Evolutionary conservation across 257 asterid genomes (phyloP), one percentile per base, ranked within the genome.

Genomic region (Ajuga chamaepitys): DNA sequence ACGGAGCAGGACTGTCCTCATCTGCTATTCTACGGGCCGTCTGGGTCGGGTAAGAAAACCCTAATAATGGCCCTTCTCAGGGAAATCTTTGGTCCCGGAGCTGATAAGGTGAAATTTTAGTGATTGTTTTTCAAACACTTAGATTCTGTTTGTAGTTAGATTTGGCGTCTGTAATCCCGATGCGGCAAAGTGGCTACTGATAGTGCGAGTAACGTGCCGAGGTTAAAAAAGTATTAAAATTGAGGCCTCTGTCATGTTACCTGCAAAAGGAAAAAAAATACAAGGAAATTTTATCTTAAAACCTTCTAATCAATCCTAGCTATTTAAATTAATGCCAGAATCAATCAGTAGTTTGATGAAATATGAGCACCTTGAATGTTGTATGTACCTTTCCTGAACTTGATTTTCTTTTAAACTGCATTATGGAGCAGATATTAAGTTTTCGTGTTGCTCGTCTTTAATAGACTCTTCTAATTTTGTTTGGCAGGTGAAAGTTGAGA

Each of bases 31-130:
- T 88, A 89, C 42, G 99, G 97, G 41, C 99, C 99, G 9, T 77
- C 96, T 7, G 97, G 99, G 61, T 81, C 99, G 50, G 99, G 99
- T 46, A 93, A 93, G 75, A 93, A 93, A 81, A 93, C 99, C 86
- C 95, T 89, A 71, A 85, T 89, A 14, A 89, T 89, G 97, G 97
- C 99, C 62, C 95, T 93, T 72, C 95, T 89, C 72, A 74, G 97
- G 46, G 91, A 93, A 77, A 86, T 93, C 62, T 89, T 93, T 72
- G 99, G 99, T 48, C 58, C 99, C 51, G 82, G 95, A 50, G 92
- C 95, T 9, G 99, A 93, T 70, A 93, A 93, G 95, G 99, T 93
- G 22, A 58, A 18, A 13, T 47, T 47, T 41, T n/a, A 4, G 28
- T 70, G 14, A 4, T 12, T 56, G 0, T 0, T 2, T 70, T 44